Evolutionary conservation across 495 filamentous ascomycete species (phyloP).

Genomic region (Podospora comata): DNA sequence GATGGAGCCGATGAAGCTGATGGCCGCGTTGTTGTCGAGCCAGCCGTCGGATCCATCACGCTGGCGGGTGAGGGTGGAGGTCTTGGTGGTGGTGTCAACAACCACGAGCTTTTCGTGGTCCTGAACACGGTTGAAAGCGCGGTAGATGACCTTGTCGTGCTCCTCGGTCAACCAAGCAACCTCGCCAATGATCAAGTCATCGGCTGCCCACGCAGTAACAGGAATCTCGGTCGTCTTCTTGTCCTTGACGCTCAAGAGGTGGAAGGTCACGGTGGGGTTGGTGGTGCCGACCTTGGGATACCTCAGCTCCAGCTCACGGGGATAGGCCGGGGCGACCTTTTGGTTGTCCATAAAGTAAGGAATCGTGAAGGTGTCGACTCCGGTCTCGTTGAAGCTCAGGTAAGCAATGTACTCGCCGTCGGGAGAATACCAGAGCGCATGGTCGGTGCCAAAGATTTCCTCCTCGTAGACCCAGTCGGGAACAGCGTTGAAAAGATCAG

Average conservation of each 20-base stretch:
- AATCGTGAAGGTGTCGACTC: slow-evolving; percentile 54
- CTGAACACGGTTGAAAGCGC: slow-evolving; percentile 57
- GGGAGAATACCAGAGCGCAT: slow-evolving; percentile 56
- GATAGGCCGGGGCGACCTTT: slow-evolving; percentile 48
- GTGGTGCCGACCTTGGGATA: slow-evolving; percentile 59
- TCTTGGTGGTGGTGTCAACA: slow-evolving; percentile 40
- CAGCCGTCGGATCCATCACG: slow-evolving; percentile 55
- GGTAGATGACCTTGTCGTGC: slow-evolving; percentile 51
- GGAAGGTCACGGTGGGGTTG: slow-evolving; percentile 53
- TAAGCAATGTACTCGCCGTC: slow-evolving; percentile 56
- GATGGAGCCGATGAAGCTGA: slow-evolving; percentile 43
- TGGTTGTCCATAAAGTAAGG: slow-evolving; percentile 55
- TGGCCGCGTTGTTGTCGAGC: slow-evolving; percentile 53
- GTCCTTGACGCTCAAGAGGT: slow-evolving; percentile 43
- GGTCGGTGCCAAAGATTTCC: slow-evolving; percentile 52
- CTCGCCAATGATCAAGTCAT: slow-evolving; percentile 56
- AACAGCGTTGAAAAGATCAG: slow-evolving; percentile 56
- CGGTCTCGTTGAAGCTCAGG: slow-evolving; percentile 57
- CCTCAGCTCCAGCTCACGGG: slow-evolving; percentile 48
- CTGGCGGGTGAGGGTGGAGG: slow-evolving; percentile 44
- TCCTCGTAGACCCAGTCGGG: slow-evolving; percentile 65
- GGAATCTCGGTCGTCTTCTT: slow-evolving; percentile 33
- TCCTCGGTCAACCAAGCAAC: slow-evolving; percentile 54
- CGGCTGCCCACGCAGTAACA: slow-evolving; percentile 43
- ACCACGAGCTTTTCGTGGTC: slow-evolving; percentile 53